Base-by-base conservation (phyloP, 768 basidiomycete genomes). In the Solioccasus polychromus region DNA sequence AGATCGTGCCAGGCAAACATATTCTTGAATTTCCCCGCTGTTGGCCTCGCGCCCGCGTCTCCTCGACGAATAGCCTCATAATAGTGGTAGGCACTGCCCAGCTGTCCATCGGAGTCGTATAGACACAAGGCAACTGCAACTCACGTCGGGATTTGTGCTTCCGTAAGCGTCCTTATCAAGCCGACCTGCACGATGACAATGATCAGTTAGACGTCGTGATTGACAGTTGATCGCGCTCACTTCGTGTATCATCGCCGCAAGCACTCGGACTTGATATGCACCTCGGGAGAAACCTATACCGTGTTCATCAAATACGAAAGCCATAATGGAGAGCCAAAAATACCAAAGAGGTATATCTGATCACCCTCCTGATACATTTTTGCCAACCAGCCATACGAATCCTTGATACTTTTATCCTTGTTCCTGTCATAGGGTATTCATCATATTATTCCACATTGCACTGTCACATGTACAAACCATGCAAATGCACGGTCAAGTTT, bases 1-100 rank as follows among this genome's bases (percentile, higher is more conserved):
- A 75, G 67, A 29, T 69, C 64, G 22, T 68, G 65, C 60, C 60
- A 60, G 3, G 72, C 75, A 47, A 77, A 77, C 0, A 74, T 67
- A 12, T 65, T 63, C 59, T 75, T 78, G 60, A 78, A 79, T 17
- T 51, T 57, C 38, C 31, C 46, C 3, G 45, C 53, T 15, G 47
- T 54, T 37, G 40, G 52, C 47, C 43, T 52, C 19, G 59, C 42
- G 45, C 51, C 60, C 15, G 48, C 47, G 24, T 47, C 58, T 36
- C 46, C 37, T 5, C 46, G 50, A 15, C 49, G 56, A 34, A 58
- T 51, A 5, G 44, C n/a, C 30, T 48, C 44, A 24, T 54, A 58
- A 30, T 58, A 44, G 20, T 58, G 49, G 23, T 62, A 54, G 5
- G 57, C 52, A 8, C 57, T 58, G 25, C 6, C 5, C 11, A 19